Evolutionary conservation across 257 asterid genomes (phyloP).

Genomic region (Salvia rosmarinus): DNA sequence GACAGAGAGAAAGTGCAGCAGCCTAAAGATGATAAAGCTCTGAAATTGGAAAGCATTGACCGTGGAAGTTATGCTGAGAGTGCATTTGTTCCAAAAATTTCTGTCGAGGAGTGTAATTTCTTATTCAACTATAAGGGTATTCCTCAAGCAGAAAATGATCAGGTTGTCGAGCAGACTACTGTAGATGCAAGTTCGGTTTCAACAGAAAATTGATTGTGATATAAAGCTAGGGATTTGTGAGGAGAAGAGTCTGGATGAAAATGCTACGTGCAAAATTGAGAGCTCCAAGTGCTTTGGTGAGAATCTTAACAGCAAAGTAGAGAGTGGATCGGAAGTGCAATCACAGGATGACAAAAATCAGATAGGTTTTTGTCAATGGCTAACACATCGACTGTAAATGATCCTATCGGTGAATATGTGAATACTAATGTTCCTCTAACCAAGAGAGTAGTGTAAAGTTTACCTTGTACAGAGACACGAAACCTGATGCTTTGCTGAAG

Average conservation of each 20-base stretch:
- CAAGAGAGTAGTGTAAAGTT: slow-evolving; percentile 85
- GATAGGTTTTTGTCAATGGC: slow-evolving; percentile 48
- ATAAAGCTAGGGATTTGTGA: slow-evolving; percentile 50
- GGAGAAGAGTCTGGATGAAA: slow-evolving; percentile 41
- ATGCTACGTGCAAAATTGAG: slow-evolving; percentile 35
- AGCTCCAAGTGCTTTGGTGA: slow-evolving; percentile 36
- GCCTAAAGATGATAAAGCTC: slow-evolving; percentile 50
- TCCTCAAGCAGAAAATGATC: slow-evolving; percentile 48
- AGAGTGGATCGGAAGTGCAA: slow-evolving; percentile 42
- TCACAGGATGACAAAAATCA: slow-evolving; percentile 41
- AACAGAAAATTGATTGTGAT: slow-evolving; percentile 53
- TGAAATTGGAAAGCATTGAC: slow-evolving; percentile 64
- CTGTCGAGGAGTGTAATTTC: slow-evolving; percentile 44
- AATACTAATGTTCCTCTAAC: slow-evolving; percentile 59
- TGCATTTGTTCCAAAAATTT: slow-evolving; percentile 52
- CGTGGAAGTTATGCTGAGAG: slow-evolving; percentile 88
- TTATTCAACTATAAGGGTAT: slow-evolving; percentile 41
- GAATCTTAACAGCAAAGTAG: slow-evolving; percentile 39
- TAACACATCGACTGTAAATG: slow-evolving; percentile 64
- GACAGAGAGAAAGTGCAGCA: slow-evolving; percentile 43
- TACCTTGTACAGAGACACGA: slow-evolving; percentile 69
- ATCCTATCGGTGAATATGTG: slow-evolving; percentile 54
- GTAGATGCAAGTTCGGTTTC: slow-evolving; percentile 41
- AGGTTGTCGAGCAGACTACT: slow-evolving; percentile 51
- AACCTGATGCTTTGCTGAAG: slow-evolving; percentile 61